A percentile compares a stretch with the other conserved stretches of the same genome.
phyloP scores from a whole-genome alignment of 768 basidiomycete species.

The Tremella mesenterica region DNA sequence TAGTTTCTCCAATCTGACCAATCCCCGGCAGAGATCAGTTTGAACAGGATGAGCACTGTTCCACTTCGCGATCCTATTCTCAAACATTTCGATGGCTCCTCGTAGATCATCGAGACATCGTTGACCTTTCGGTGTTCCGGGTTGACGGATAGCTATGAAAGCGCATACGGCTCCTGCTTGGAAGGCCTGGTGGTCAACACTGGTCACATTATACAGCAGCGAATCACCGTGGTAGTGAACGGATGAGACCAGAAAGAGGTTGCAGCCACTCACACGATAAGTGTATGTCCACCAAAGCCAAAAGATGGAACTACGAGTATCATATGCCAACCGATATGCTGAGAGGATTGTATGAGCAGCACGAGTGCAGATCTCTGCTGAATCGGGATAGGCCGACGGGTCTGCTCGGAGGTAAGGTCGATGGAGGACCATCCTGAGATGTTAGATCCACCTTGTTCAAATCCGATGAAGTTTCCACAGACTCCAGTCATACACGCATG shows the following conservation, averaged over 20 bases:
- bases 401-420: conserved; percentile 41
- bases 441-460: no score
- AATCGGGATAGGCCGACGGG: conserved; percentile 40
- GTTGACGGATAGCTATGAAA: conserved; percentile 41
- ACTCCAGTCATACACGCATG: no score
- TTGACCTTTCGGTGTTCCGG: conserved; percentile 25
- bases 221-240: no score
- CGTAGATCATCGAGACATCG: conserved; percentile 38
- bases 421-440: conserved; percentile 35
- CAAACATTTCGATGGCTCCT: conserved; percentile 33
- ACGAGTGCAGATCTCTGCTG: conserved; percentile 61
- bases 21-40: conserved; percentile 35
- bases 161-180: conserved; percentile 34
- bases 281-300: conserved; percentile 44
- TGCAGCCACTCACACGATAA: conserved; percentile 19
- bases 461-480: no score
- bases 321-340: conserved; percentile 49
- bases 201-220: not conserved
- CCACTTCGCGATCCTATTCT: conserved; percentile 32
- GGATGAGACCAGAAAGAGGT: no score
- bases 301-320: conserved; percentile 30
- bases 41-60: conserved; percentile 40
- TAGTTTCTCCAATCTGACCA: conserved; percentile 34
- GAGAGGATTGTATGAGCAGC: conserved; percentile 53
- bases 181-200: conserved; percentile 21